Evolutionary conservation across 495 filamentous ascomycete genomes (phyloP), one percentile per base, ranked within the genome.

Genomic region (Penicillium roqueforti): DNA sequence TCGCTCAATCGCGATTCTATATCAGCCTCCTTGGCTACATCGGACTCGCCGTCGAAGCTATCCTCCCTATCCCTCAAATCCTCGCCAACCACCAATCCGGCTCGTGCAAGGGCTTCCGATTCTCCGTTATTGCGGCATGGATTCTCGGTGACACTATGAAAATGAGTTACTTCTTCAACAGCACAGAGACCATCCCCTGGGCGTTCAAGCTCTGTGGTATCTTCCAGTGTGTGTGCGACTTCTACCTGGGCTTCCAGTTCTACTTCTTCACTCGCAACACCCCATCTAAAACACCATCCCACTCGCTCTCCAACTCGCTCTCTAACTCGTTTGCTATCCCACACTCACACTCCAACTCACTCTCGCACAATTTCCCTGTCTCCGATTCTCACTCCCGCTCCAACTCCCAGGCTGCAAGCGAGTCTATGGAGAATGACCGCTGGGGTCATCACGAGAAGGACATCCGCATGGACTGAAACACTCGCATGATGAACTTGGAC

Each of bases 121-220:
- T 96, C 6, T 91, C 86, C 10, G 91, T 98, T 6, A 72, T 97
- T 22, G 85, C 78, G 4, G 90, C 87, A 42, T 98, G 93, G 93
- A 72, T 98, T 55, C 68, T 89, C 11, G 93, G 93, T 58, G 93
- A 98, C 72, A 74, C 82, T 31, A 95, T 96, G 87, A 98, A 98
- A 78, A 88, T 96, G 83, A 86, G 86, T 41, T 98, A 88, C 76
- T 97, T 97, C 73, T 91, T 90, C 67, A 83, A 79, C 31, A 85
- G 87, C 11, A 75, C 76, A 25, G 81, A 85, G 47, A 60, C 65
- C 38, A 89, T 98, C 41, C 89, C 92, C 0, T 82, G 82, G 79
- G 83, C 90, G 2, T 98, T 98, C 76, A 95, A 95, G 71, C 56
- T 92, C 43, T 97, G 93, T 62, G 93, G 88, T 54, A 80, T 95